These are phyloP conservation scores for Ulmus americana DNA, from an alignment of 331 rosid species.

Conservation along the genomic window DNA sequence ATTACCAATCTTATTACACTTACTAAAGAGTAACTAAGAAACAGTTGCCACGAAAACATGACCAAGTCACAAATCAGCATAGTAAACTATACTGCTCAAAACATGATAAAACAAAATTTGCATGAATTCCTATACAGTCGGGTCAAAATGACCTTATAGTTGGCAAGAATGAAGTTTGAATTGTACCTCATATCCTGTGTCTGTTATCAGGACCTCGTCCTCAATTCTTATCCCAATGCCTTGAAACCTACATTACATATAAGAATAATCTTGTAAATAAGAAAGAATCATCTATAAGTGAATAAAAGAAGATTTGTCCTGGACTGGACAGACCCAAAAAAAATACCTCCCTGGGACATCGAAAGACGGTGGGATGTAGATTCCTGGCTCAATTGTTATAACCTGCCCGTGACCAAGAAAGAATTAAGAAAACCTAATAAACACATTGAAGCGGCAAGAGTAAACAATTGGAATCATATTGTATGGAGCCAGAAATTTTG, in stretches of 20 bases:
- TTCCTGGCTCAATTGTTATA: slow-evolving; percentile 90
- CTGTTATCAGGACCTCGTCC: slow-evolving; percentile 86
- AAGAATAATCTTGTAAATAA: too few species aligned
- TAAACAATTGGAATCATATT: not conserved
- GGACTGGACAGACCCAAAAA: slow-evolving; percentile 3
- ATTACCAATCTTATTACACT: not conserved
- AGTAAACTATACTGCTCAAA: too few species aligned
- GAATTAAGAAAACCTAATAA: not conserved
- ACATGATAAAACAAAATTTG: too few species aligned
- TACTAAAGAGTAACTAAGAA: not conserved
- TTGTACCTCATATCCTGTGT: slow-evolving; percentile 76
- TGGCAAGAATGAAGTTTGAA: not conserved
- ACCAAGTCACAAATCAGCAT: not conserved
- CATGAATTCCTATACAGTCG: too few species aligned
- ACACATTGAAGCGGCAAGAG: not conserved
- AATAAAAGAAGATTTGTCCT: not conserved
- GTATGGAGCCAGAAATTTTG: not conserved
- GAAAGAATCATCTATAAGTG: slow-evolving; percentile 7
- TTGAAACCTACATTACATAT: slow-evolving; percentile 42
- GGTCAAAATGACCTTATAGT: not conserved
- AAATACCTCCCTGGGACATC: slow-evolving; percentile 57
- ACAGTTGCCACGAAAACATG: not conserved
- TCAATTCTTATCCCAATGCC: slow-evolving; percentile 91
- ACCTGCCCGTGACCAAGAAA: slow-evolving; percentile 45
- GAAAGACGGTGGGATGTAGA: slow-evolving; percentile 66